Base-by-base conservation (phyloP, 1,139 yeast genomes). In the Zygoascus meyerae region DNA sequence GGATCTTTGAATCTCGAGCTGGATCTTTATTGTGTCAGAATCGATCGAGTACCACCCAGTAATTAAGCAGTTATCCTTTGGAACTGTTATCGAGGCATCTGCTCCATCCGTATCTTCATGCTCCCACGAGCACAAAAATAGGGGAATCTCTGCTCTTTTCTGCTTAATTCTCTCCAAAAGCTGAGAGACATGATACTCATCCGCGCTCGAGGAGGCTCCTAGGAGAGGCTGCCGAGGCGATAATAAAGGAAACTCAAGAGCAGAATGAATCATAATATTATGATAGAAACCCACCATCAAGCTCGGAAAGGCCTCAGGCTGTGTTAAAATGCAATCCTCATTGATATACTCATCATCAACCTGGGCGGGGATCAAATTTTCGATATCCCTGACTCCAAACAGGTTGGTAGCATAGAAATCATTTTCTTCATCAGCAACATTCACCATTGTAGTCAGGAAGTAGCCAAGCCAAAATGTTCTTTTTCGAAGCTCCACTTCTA, bases 331-430 rank as follows among this genome's bases (percentile, higher is more conserved):
- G 3, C 38, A 42, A 9, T 29, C 31, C 11, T 16, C 17, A 7
- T 46, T 47, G 32, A 47, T 45, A 31, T 17, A 45, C 32, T 47
- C 50, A 29, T 45, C 50, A 29, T 47, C 50, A 4, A 45, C 46
- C 15, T 38, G 38, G 11, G 38, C 43, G 11, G 46, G 48, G 12
- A 35, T 12, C 26, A 45, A 14, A 1, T 41, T 31, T 14, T 32
- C 38, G 10, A 42, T 35, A 11, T 44, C 48, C 6, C 29, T 17
- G 28, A 44, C 34, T 7, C 15, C 28, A 21, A 42, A 21, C 10
- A 35, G 46, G n/a, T 40, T 38, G 2, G 41, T 35, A 15, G 42
- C 37, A 16, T 12, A 11, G n/a, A 44, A 32, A 11, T 44, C 37
- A 14, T 28, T 28, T 5, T 33, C 29, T 9, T 28, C 12, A 11